Percentiles rank a stretch among this genome's conserved stretches.
Evolutionary conservation across 164 flowering plant species (phyloP).

Genomic region (Macadamia integrifolia): DNA sequence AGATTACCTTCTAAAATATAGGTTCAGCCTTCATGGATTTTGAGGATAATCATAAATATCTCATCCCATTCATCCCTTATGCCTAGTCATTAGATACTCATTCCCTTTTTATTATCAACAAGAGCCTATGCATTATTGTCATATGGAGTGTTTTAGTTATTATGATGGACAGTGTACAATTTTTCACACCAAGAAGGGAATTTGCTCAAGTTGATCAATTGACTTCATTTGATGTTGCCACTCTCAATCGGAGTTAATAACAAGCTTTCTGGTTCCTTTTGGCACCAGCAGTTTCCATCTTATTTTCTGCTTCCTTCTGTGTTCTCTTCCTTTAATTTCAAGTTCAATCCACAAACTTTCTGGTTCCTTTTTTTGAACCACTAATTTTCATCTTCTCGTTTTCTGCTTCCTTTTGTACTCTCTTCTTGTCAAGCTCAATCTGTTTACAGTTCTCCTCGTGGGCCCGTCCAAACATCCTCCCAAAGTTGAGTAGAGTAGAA

Average conservation of each 20-base stretch:
- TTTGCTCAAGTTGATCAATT: not conserved
- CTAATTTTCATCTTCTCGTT: conserved; percentile 40
- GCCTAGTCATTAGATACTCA: not conserved
- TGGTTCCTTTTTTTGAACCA: conserved; percentile 43
- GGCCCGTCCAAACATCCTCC: conserved; percentile 62
- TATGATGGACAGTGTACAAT: not conserved
- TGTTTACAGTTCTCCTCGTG: conserved; percentile 88
- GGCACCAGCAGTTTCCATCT: conserved; percentile 28
- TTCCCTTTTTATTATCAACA: not conserved
- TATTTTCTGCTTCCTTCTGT: conserved; percentile 56
- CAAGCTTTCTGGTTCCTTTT: conserved; percentile 23
- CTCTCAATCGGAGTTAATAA: conserved; percentile 18
- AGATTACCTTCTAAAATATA: not conserved
- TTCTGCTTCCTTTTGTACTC: conserved; percentile 59
- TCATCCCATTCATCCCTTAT: not conserved
- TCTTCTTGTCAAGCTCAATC: conserved; percentile 70
- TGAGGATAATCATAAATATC: not conserved
- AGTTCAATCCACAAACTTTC: conserved; percentile 43
- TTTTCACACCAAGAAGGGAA: not conserved
- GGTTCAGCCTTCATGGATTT: not conserved
- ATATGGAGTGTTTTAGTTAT: not conserved
- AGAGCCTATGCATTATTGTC: not conserved
- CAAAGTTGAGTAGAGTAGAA: conserved; percentile 72
- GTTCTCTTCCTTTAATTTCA: conserved; percentile 56
- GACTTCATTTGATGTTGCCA: conserved; percentile 18